A percentile compares a stretch with the other conserved stretches of the same genome.
Conservation (phyloP, 1,284 basidiomycete species). For the Boletus subluridellus region DNA sequence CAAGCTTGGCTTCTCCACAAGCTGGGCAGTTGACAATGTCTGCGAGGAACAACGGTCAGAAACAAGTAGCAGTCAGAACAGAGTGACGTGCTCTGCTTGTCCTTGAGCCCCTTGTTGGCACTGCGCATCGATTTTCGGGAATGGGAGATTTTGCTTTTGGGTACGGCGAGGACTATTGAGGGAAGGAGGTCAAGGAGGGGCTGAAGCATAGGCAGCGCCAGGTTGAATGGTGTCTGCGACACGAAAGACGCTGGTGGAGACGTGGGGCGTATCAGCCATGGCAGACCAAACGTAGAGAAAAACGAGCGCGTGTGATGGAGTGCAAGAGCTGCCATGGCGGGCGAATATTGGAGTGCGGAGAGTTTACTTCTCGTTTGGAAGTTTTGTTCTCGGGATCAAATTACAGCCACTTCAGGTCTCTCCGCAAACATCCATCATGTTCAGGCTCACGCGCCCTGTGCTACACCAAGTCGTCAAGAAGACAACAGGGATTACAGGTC, state of each 20-base stretch:
- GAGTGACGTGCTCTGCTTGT: constrained; percentile 75
- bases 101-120: constrained; percentile 93
- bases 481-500: constrained; percentile 77
- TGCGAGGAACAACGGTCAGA: constrained; percentile 35
- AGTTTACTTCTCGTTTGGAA: not conserved
- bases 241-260: constrained; percentile 32
- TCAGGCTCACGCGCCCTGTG: constrained; percentile 74
- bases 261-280: constrained; percentile 33
- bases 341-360: not conserved
- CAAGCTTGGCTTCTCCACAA: constrained; percentile 86
- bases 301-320: constrained; percentile 36
- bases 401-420: constrained; percentile 9
- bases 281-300: constrained; percentile 38
- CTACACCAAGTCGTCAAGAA: constrained; percentile 63
- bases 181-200: constrained; percentile 82
- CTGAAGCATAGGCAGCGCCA: constrained; percentile 51
- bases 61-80: not conserved
- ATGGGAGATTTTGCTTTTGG: constrained; percentile 93
- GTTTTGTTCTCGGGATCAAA: not conserved
- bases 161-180: constrained; percentile 86
- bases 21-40: constrained; percentile 90
- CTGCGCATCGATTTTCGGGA: constrained; percentile 93
- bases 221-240: constrained; percentile 35
- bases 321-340: constrained; percentile 42
- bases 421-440: constrained; percentile 49